Conservation (phyloP, 805 yeast genomes). For the Maudiozyma serrabonitensis region DNA sequence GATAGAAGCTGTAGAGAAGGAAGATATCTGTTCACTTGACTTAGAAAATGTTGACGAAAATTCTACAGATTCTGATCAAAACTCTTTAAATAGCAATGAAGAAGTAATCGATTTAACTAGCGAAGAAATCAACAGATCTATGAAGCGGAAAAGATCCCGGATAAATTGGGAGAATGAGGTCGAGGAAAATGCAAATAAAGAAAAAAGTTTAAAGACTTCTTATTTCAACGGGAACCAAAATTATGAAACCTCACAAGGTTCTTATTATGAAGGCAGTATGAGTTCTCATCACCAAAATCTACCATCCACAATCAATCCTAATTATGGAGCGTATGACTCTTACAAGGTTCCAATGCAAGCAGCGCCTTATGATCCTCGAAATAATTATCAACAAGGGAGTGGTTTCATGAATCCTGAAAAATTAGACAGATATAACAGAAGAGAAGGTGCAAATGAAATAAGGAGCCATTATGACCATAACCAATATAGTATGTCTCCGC, state of each 20-base stretch:
- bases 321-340: background rate
- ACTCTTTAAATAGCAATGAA: background rate
- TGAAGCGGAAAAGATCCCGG: background rate
- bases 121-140: background rate
- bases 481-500: background rate
- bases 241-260: background rate
- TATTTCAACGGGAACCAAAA: background rate
- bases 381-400: background rate
- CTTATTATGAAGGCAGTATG: background rate
- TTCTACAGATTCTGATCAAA: background rate
- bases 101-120: background rate
- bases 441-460: background rate
- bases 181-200: background rate
- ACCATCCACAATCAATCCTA: background rate
- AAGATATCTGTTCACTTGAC: background rate
- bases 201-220: background rate
- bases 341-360: background rate
- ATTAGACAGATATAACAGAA: background rate
- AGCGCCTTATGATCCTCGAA: background rate
- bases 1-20: slow-evolving; percentile 3
- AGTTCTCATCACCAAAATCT: background rate
- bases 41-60: background rate
- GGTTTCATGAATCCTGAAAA: background rate
- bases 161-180: background rate
- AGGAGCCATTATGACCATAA: background rate